Base-by-base conservation (phyloP, 2,329 filamentous ascomycete species). In the Metarhizium anisopliae region DNA sequence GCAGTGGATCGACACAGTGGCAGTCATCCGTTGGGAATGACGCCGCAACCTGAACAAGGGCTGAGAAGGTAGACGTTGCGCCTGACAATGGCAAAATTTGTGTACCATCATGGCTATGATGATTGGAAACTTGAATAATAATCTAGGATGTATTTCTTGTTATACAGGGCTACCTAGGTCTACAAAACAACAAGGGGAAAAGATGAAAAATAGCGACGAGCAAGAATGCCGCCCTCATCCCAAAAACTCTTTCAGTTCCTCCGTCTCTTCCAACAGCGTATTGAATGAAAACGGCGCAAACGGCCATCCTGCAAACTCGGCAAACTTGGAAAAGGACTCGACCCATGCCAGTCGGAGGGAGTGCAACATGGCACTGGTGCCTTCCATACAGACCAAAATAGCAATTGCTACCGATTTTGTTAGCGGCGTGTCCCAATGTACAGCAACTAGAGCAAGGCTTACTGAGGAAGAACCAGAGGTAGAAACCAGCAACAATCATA, bases 251-350 rank as follows among this genome's bases (percentile, higher is more conserved):
- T 77, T 80, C 63, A 82, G 67, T 55, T 81, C 77, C 60, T 84
- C 81, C 58, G 94, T 89, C 70, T 96, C 91, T 72, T 96, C 92
- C 62, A 96, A 73, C 68, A 95, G 74, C 40, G 82, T 78, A 74
- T 86, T 84, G 72, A 96, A 96, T 60, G 88, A 94, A 70, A 96
- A 96, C 4, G 92, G 92, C 67, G 86, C 79, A 72, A 96, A 96
- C 2, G 90, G 80, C 72, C 91, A 84, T 54, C 92, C 92, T 58
- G 89, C 88, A 66, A 94, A 94, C 69, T 95, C 86, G 72, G 95
- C 95, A 77, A 95, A 93, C 77, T 96, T 96, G 75, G 90, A 95
- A 84, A 96, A 96, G 18, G 92, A 93, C 73, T 96, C 93, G 60
- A 96, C 92, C 92, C 92, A 96, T 64, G 95, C 92, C 67, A 96